phyloP scores from a whole-genome alignment of 2,329 filamentous ascomycete genomes.

The Seiridium cupressi region DNA sequence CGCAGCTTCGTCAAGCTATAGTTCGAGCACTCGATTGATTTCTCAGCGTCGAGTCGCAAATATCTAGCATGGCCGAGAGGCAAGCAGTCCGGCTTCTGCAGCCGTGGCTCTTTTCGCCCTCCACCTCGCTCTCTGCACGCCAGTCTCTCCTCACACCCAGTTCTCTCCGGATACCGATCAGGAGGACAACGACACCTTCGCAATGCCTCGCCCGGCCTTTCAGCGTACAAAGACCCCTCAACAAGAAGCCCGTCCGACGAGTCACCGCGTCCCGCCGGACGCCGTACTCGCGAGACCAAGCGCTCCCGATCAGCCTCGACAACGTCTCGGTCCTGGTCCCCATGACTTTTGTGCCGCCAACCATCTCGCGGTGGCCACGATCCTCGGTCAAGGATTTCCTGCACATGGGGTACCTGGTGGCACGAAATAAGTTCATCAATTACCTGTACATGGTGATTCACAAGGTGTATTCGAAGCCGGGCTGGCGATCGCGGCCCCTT shows the following conservation, averaged over 20 bases:
- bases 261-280: neutral
- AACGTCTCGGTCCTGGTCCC: constrained; percentile 7
- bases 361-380: constrained; percentile 24
- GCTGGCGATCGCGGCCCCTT: constrained; percentile 36
- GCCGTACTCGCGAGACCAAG: neutral
- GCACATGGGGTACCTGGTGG: constrained; percentile 19
- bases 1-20: no score
- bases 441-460: constrained; percentile 32
- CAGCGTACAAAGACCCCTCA: neutral
- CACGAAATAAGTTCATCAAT: constrained; percentile 34
- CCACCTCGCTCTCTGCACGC: neutral
- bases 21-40: neutral
- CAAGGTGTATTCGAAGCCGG: constrained; percentile 45
- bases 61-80: constrained; percentile 4
- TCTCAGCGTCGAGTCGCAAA: neutral
- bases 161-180: neutral
- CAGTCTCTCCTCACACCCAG: neutral
- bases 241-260: constrained; percentile 3
- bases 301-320: constrained; percentile 1
- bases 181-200: neutral
- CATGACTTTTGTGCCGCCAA: constrained; percentile 24
- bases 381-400: constrained; percentile 16
- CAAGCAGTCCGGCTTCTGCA: constrained; percentile 8
- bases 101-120: constrained; percentile 3
- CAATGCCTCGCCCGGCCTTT: neutral